phyloP scores from a whole-genome alignment of 345 rosid genomes.

The Psidium guajava region DNA sequence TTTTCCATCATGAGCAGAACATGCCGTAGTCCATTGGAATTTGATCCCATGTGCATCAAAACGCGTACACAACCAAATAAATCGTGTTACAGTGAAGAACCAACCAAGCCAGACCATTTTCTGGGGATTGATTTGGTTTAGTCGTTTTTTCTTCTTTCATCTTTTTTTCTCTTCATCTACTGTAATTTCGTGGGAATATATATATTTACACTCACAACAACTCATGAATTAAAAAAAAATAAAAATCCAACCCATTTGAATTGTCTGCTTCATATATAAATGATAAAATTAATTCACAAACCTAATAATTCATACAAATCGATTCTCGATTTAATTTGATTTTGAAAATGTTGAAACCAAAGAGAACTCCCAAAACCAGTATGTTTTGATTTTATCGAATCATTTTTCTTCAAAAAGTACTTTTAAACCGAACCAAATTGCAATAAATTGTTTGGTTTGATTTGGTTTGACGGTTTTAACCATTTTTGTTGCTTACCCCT shows the following conservation, averaged over 20 bases:
- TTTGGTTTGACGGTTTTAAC: too few relatives aligned
- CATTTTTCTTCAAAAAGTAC: too few relatives aligned
- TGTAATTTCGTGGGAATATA: not conserved
- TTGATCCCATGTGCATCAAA: too few relatives aligned
- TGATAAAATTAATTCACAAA: not conserved
- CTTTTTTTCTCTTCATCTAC: not conserved
- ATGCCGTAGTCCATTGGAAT: too few relatives aligned
- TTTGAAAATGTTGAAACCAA: not conserved
- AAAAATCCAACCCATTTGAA: not conserved
- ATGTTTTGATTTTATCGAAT: too few relatives aligned
- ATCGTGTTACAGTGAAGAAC: not conserved
- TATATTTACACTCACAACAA: too few relatives aligned
- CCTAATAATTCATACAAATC: not conserved
- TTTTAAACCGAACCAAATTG: too few relatives aligned
- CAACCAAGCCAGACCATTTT: not conserved
- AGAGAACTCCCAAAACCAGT: too few relatives aligned
- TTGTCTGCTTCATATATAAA: not conserved
- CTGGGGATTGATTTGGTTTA: not conserved
- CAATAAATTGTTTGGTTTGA: too few relatives aligned
- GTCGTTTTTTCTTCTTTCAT: not conserved
- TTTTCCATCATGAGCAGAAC: too few relatives aligned
- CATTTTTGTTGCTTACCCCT: too few relatives aligned
- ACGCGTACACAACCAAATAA: too few relatives aligned
- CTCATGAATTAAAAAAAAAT: not conserved
- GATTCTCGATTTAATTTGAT: not conserved